These are phyloP conservation scores for Aspergillus fructus DNA, from an alignment of 2,329 filamentous ascomycete genomes.

Conservation along the genomic window DNA sequence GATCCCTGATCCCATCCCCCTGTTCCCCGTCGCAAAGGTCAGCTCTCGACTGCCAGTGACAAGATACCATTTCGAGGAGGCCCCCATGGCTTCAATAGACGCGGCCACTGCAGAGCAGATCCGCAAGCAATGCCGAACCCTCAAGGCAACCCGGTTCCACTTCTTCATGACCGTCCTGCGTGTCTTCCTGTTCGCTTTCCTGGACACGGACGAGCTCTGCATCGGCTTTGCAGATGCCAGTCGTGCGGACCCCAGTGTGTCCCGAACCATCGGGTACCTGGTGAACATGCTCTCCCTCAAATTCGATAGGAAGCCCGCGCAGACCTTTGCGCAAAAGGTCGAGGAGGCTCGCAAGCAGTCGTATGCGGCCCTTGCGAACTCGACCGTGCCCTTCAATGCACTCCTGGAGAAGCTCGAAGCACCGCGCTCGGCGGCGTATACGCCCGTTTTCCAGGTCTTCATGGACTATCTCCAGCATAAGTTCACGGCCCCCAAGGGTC, in stretches of 20 bases:
- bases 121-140: neutral
- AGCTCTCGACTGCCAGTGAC: conserved; percentile 21
- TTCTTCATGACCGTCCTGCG: conserved; percentile 47
- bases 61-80: conserved; percentile 9
- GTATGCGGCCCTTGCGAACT: conserved; percentile 43
- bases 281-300: conserved; percentile 52
- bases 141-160: conserved; percentile 45
- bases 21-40: conserved; percentile 32
- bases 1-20: conserved; percentile 28
- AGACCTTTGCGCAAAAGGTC: conserved; percentile 32
- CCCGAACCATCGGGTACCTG: conserved; percentile 46
- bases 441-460: conserved; percentile 53
- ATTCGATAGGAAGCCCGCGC: conserved; percentile 24
- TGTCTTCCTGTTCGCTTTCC: conserved; percentile 37
- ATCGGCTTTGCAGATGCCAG: conserved; percentile 53
- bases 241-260: conserved; percentile 31
- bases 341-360: conserved; percentile 22
- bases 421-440: conserved; percentile 37
- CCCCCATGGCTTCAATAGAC: neutral
- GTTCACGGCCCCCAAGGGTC: neutral
- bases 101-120: neutral
- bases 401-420: conserved; percentile 48
- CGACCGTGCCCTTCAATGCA: conserved; percentile 50
- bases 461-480: conserved; percentile 46
- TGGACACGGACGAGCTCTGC: conserved; percentile 39